Conservation (phyloP, 169 alveolate species). For the Plasmodium blacklocki region DNA sequence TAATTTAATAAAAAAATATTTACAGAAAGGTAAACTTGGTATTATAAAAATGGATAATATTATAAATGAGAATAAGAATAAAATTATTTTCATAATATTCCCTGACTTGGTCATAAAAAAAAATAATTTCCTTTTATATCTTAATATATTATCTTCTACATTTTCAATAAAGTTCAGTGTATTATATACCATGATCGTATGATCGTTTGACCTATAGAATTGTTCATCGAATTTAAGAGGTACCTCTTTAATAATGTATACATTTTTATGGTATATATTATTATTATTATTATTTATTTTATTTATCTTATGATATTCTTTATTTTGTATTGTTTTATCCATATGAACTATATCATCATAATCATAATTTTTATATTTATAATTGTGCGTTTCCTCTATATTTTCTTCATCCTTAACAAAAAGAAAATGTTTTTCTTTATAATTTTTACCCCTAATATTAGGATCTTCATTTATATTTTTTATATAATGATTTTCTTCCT, state of each 20-base stretch:
- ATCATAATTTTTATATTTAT: not conserved
- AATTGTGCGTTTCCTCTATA: not conserved
- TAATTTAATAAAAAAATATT: not conserved
- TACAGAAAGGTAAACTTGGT: constrained; percentile 41
- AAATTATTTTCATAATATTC: constrained; percentile 12
- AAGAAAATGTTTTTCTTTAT: not conserved
- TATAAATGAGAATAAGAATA: constrained; percentile 1
- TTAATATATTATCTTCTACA: not conserved
- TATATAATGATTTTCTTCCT: not conserved
- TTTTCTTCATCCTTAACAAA: not conserved
- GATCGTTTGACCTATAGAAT: not conserved
- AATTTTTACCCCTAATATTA: not conserved
- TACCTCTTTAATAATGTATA: not conserved
- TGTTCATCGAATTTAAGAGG: constrained; percentile 11
- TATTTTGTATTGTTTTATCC: not conserved
- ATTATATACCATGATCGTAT: not conserved
- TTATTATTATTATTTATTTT: not conserved
- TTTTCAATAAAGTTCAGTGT: constrained; percentile 3
- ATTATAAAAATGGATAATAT: constrained; percentile 2
- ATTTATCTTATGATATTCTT: not conserved
- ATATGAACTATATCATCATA: too few species aligned
- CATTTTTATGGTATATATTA: not conserved
- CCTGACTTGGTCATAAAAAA: not conserved
- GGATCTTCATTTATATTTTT: not conserved
- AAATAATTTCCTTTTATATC: not conserved